Percentiles rank a stretch among this genome's conserved stretches.
Conservation (phyloP, 306 rosid genomes). For the Oemleria cerasiformis region DNA sequence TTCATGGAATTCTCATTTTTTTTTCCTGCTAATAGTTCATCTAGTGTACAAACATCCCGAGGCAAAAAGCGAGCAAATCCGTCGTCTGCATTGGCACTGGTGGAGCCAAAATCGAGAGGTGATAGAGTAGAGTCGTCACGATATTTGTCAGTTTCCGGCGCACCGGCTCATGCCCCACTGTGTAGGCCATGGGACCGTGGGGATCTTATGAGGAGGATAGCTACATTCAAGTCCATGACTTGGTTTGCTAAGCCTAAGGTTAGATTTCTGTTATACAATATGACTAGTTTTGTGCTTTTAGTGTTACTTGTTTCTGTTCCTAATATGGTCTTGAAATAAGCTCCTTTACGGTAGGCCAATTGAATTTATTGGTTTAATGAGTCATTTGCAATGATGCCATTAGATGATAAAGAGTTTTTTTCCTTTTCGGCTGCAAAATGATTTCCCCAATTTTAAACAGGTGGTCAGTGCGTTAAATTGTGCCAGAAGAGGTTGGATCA, state of each 20-base stretch:
- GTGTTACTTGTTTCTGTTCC: not conserved
- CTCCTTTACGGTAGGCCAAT: not conserved
- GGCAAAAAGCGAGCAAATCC: constrained; percentile 59
- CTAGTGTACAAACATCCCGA: constrained; percentile 41
- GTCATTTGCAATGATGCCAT: not conserved
- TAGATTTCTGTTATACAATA: constrained; percentile 1
- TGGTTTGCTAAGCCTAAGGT: constrained; percentile 99
- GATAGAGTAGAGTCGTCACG: constrained; percentile 36
- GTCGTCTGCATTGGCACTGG: constrained; percentile 44
- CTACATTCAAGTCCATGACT: constrained; percentile 89
- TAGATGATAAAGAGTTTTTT: not conserved
- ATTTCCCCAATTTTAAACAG: constrained; percentile 39
- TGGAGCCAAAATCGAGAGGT: constrained; percentile 43
- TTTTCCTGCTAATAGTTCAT: constrained; percentile 32
- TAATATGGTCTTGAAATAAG: not conserved
- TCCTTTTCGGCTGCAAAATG: not conserved
- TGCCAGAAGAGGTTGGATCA: constrained; percentile 95
- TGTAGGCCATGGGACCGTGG: constrained; percentile 96
- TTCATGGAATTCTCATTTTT: not conserved
- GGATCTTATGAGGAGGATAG: constrained; percentile 70
- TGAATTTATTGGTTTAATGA: not conserved
- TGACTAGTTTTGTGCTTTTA: not conserved
- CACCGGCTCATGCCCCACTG: constrained; percentile 32
- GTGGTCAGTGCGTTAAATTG: constrained; percentile 84
- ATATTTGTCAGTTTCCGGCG: constrained; percentile 32